These are phyloP conservation scores for Xylariaceae sp. DNA, from an alignment of 2,329 filamentous ascomycete species.

Conservation along the genomic window DNA sequence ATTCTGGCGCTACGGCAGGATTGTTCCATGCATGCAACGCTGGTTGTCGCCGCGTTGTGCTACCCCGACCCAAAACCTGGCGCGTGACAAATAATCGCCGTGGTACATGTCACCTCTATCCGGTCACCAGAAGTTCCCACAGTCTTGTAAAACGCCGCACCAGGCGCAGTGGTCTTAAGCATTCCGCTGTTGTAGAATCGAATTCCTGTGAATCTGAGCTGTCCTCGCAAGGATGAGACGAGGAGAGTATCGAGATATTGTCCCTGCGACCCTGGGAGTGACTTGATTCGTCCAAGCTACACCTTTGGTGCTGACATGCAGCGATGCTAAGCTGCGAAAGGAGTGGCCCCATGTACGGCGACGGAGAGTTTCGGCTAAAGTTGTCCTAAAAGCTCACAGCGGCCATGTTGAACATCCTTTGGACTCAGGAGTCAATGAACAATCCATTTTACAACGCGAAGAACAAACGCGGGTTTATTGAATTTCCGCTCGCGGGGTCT, in stretches of 20 bases:
- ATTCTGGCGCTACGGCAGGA: conserved; percentile 2
- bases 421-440: too few species aligned
- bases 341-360: too few species aligned
- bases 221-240: conserved; percentile 13
- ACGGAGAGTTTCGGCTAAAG: too few species aligned
- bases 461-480: too few species aligned
- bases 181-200: conserved; percentile 6
- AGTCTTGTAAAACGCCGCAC: neutral
- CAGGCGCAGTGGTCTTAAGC: conserved; percentile 7
- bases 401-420: too few species aligned
- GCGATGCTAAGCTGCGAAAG: conserved; percentile 3
- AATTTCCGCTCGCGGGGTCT: too few species aligned
- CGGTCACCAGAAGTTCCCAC: conserved; percentile 2
- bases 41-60: conserved; percentile 11
- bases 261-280: conserved; percentile 7
- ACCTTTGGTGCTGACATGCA: conserved; percentile 18
- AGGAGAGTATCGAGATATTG: conserved; percentile 11
- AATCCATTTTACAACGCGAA: too few species aligned
- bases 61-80: conserved; percentile 10
- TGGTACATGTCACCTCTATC: conserved; percentile 6
- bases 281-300: conserved; percentile 9
- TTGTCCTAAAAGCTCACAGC: too few species aligned
- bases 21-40: conserved; percentile 17
- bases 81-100: conserved; percentile 18
- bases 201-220: conserved; percentile 7